Base-by-base conservation (phyloP, 768 basidiomycete species). In the Hortiboletus flavorubellus region DNA sequence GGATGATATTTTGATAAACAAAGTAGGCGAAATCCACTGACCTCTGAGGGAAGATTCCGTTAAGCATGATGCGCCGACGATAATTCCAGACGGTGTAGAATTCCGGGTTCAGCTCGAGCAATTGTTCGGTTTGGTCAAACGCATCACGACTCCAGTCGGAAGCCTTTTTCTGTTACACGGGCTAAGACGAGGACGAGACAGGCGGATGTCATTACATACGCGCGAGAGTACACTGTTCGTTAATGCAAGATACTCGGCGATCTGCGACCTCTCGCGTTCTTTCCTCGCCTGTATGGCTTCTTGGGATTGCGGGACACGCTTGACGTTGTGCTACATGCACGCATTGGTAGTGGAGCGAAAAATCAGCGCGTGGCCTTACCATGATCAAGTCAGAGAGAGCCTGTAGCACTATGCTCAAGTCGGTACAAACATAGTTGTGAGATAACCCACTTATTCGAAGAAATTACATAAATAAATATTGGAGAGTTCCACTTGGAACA, bases 41-140 rank as follows among this genome's bases (percentile, higher is more conserved):
- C 93, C 82, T 82, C 12, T 71, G 65, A 10, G 80, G 79, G 60
- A 96, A 93, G 43, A 91, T 69, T 3, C 88, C 88, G 23, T 83
- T 74, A 39, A 86, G 67, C 18, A 96, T 72, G 56, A 97, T 93
- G 50, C 82, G 78, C 33, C 96, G 78, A 44, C 97, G 80, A 72
- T 93, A 95, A 72, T 97, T 96, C 97, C 97, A 98, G 37, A 91
- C 76, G 2, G 96, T 95, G 71, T 97, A 97, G 67, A 93, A 93
- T 72, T 99, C 97, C 3, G 96, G 94, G 66, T 98, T 98, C 40
- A 89, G 63, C 49, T 85, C 83, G 9, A 99, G 82, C 23, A 98
- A 70, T 29, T 76, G 78, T 15, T 86, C 85, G 1, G 94, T 96
- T 40, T 88, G 73, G n/a, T 81, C 76, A 35, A 98, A 82, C 0